These are phyloP conservation scores for Lecanosticta acicola DNA, from an alignment of 2,329 filamentous ascomycete species.

Conservation along the genomic window DNA sequence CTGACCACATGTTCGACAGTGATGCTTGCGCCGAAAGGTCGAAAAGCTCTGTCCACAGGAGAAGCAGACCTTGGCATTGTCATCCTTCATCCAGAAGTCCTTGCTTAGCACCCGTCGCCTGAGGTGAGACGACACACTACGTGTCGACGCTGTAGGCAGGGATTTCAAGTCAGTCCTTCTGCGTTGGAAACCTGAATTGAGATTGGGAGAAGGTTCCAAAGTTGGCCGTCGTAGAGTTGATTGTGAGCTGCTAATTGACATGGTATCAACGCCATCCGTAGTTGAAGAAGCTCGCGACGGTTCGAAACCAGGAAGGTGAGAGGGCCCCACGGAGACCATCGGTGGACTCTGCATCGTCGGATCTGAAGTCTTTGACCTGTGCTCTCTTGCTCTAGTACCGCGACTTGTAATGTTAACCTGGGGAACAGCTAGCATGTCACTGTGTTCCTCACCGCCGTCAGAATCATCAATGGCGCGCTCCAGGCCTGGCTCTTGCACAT, in stretches of 20 bases:
- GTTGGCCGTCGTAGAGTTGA: conserved; percentile 8
- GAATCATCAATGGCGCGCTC: conserved; percentile 22
- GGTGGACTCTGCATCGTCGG: conserved; percentile 29
- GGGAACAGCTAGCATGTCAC: conserved; percentile 2
- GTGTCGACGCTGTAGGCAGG: conserved; percentile 8
- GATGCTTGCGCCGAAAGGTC: conserved; percentile 91
- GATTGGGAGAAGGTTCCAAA: conserved; percentile 24
- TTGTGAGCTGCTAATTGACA: conserved; percentile 23
- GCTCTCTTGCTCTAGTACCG: background rate
- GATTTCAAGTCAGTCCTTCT: conserved; percentile 21
- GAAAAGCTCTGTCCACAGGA: conserved; percentile 85
- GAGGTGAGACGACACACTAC: conserved; percentile 53
- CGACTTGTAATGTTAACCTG: background rate
- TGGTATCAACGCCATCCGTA: conserved; percentile 36
- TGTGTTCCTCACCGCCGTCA: conserved; percentile 16
- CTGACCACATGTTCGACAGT: conserved; percentile 92
- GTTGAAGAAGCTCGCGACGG: conserved; percentile 42
- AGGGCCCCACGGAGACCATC: conserved; percentile 40
- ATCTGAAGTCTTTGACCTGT: background rate
- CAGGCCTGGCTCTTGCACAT: conserved; percentile 6
- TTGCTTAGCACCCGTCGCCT: conserved; percentile 83
- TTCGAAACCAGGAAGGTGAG: conserved; percentile 45
- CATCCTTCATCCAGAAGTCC: conserved; percentile 94
- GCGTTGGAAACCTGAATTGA: conserved; percentile 26
- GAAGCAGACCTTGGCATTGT: conserved; percentile 96